Evolutionary conservation across 2,329 filamentous ascomycete genomes (phyloP), one percentile per base, ranked within the genome.

Genomic region (Periconia macrospinosa): DNA sequence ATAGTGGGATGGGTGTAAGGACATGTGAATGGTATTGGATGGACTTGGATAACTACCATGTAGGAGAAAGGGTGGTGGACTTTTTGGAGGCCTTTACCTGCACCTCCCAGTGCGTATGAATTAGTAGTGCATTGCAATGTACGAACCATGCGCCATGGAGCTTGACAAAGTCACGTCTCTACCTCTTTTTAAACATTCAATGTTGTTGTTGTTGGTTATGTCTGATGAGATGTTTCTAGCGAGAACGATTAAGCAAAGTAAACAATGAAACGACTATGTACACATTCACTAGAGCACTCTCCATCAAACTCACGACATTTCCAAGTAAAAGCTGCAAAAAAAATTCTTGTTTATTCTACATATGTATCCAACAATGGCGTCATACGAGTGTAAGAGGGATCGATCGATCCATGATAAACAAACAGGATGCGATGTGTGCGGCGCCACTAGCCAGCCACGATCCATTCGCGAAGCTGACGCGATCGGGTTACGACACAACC

Each of bases 1-100:
- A 67, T 66, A 70, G 60, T 60, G 58, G 61, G 66, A 66, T 62
- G 60, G 60, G 63, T 62, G 58, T 57, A 45, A 7, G 15, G 43
- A 45, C 15, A 23, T 20, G 15, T 45, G 43, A 19, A 44, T 27
- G 42, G 18, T 8, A 30, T 6, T 30, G 43, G 23, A 13, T 30
- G 42, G 42, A 23, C 33, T n/a, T 37, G 11, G 11, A n/a, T 37
- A 37, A 37, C 33, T 37, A n/a, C 33, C 11, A 37, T n/a, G 11
- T 14, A 37, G 11, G 33, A 6, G 33, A 37, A 37, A 13, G 33
- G 15, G 11, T 37, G 33, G 11, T 13, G 33, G 17, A 13, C 11
- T 44, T 45, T 45, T 30, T 33, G 43, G 43, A 30, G 43, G 43
- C 15, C 15, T 13, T 37, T 37, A 14, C 33, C 33, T 37, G 11